Base-by-base conservation (phyloP, 441 rosid species). In the Hura crepitans region DNA sequence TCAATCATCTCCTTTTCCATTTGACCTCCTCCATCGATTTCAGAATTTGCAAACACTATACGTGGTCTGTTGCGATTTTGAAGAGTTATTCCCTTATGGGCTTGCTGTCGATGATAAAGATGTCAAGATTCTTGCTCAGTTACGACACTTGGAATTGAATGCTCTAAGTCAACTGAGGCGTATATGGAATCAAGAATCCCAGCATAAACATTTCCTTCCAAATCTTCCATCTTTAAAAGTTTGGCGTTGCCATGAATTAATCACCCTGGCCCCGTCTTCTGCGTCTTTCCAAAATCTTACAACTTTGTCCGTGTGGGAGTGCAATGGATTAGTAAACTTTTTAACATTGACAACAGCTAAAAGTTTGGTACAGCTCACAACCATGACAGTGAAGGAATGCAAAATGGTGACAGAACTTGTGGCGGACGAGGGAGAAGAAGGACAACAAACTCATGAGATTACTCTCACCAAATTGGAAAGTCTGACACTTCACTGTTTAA, bases 1-100 rank as follows among this genome's bases (percentile, higher is more conserved):
- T 15, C 68, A 72, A 25, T 57, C 70, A 11, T 67, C 10, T 28
- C 27, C 31, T 59, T 58, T 68, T 5, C 82, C 82, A 6, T 57
- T 74, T 25, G 64, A 33, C 43, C 61, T 75, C 62, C 71, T 79
- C 54, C 54, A 72, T 17, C 73, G 30, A 13, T 66, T 78, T 18
- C 51, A 43, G n/a, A 59, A 64, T 51, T 57, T 78, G 65, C 61
- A 75, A 56, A 72, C 30, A 22, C 71, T 78, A 57, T 0, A 28
- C 43, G 45, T 79, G 11, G 28, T 25, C 35, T 35, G 72, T 37
- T 33, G 71, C 20, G 18, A 43, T 22, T 76, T 69, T 60, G 27
- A 65, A 15, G 75, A 61, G 65, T 47, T 79, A 15, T 66, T 76
- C 61, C 65, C 74, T 57, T 43, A 12, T 30, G 54, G 35, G 1